A percentile compares a stretch with the other conserved stretches of the same genome.
Evolutionary conservation across 192 early-diverging fungal species (phyloP).

Genomic region (Chytriomyces confervae): DNA sequence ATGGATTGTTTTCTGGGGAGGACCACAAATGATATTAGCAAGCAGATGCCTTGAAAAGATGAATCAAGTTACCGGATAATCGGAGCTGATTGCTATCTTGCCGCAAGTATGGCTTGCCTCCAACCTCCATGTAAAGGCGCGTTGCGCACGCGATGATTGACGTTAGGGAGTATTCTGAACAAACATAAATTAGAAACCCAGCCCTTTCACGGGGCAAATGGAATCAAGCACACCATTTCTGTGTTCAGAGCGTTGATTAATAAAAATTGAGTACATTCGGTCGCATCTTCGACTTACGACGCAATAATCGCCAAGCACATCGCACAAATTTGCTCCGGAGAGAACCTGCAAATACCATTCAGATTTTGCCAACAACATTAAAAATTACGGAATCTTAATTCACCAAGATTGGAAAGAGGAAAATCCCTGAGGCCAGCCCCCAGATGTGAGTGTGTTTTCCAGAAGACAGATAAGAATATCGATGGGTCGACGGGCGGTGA

Average conservation of each 20-base stretch:
- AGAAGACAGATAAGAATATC: constrained; percentile 17
- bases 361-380: constrained; percentile 79
- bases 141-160: constrained; percentile 36
- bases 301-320: constrained; percentile 85
- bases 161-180: constrained; percentile 9
- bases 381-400: constrained; percentile 28
- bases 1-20: constrained; percentile 30
- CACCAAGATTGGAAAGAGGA: constrained; percentile 21
- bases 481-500: constrained; percentile 17
- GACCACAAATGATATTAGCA: background rate
- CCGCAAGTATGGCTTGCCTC: constrained; percentile 40
- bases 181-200: background rate
- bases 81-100: constrained; percentile 19
- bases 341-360: constrained; percentile 53
- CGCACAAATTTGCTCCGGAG: constrained; percentile 63
- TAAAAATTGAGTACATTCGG: background rate
- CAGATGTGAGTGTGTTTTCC: constrained; percentile 8
- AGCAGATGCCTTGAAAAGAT: background rate
- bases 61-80: background rate
- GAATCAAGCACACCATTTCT: background rate
- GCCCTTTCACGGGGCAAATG: background rate
- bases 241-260: background rate
- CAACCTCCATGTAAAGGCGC: constrained; percentile 49
- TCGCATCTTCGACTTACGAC: constrained; percentile 28
- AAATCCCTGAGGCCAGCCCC: constrained; percentile 26